Conservation (phyloP, 306 rosid genomes). For the Mimosa bimucronata region DNA sequence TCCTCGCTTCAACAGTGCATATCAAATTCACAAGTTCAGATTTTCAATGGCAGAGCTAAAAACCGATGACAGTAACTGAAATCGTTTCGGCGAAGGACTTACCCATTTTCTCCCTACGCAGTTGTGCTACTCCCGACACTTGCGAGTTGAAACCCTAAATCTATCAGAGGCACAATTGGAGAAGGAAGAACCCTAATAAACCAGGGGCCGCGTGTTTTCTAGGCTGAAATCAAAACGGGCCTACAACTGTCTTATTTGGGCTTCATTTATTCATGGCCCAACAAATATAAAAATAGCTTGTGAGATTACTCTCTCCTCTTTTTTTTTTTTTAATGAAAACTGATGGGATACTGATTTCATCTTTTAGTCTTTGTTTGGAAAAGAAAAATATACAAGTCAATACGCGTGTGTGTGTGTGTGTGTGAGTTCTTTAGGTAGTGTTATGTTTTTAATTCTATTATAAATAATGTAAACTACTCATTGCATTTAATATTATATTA, state of each 20-base stretch:
- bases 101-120: slow-evolving; percentile 45
- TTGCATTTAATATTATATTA: too few species aligned
- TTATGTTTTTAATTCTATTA: too few species aligned
- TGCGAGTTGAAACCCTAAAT: slow-evolving; percentile 40
- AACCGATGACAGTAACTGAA: neutral
- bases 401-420: too few species aligned
- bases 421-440: too few species aligned
- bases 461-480: too few species aligned
- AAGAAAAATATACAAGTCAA: too few species aligned
- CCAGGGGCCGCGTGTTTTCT: neutral
- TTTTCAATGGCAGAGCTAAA: neutral
- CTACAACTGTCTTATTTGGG: neutral
- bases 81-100: neutral
- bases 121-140: slow-evolving; percentile 27
- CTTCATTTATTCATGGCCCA: neutral
- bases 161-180: neutral
- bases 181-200: neutral
- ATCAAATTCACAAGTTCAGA: neutral
- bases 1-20: slow-evolving; percentile 65
- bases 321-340: too few species aligned
- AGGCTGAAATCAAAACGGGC: neutral
- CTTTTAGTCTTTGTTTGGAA: neutral
- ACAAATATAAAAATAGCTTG: neutral
- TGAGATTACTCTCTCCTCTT: too few species aligned
- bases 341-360: neutral